phyloP scores from a whole-genome alignment of 2,329 filamentous ascomycete species.

The Diaporthe aspalathi region DNA sequence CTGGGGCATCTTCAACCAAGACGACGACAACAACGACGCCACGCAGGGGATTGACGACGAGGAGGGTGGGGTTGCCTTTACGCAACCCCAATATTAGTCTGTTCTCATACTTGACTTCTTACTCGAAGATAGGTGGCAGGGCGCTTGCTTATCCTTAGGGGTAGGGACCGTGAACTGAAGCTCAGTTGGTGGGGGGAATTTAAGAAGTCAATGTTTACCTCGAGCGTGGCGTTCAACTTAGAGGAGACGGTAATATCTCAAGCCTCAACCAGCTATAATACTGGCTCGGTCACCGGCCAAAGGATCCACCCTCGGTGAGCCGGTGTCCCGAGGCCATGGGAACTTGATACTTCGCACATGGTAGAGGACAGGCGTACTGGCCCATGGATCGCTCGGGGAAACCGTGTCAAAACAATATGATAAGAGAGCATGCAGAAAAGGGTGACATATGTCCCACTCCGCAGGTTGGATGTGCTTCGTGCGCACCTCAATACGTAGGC shows the following conservation, averaged over 20 bases:
- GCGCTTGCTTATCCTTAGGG: background rate
- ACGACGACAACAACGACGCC: no score
- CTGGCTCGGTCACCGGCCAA: background rate
- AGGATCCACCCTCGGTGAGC: slow-evolving; percentile 7
- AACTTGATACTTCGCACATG: no score
- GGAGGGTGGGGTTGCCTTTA: background rate
- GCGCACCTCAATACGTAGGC: background rate
- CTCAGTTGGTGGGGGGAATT: background rate
- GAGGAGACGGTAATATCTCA: background rate
- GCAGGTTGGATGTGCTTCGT: background rate
- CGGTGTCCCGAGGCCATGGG: background rate
- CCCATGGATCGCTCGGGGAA: background rate
- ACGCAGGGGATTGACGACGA: no score
- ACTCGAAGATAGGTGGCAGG: background rate
- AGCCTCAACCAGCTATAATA: background rate
- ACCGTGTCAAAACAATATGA: background rate
- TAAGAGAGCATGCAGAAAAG: background rate
- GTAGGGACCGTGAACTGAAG: background rate
- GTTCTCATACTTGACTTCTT: background rate
- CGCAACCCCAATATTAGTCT: slow-evolving; percentile 13
- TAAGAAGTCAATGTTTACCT: background rate
- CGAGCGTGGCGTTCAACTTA: background rate
- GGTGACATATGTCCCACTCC: background rate
- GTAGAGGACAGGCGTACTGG: background rate
- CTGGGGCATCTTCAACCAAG: no score